These are phyloP conservation scores for Eragrostis curvula DNA, from an alignment of 176 grass and related monocot genomes.

Conservation along the genomic window DNA sequence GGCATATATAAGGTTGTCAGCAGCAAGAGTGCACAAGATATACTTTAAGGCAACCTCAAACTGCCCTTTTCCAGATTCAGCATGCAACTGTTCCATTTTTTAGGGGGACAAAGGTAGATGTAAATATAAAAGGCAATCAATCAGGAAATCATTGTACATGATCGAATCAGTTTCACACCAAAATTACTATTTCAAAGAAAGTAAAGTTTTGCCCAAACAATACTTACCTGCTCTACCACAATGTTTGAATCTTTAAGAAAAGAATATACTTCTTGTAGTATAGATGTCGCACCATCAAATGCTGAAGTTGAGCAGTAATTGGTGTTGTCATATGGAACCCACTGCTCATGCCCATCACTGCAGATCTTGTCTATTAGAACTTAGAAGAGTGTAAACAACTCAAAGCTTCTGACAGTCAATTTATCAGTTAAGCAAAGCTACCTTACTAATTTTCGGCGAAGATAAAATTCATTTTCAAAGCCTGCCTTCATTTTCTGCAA, in stretches of 20 bases:
- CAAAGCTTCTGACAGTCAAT: background rate
- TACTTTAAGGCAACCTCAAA: slow-evolving; percentile 94
- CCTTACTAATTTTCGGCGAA: slow-evolving; percentile 85
- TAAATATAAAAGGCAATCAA: slow-evolving; percentile 16
- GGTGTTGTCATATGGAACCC: slow-evolving; percentile 78
- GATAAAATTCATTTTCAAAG: slow-evolving; percentile 96
- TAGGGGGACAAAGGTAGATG: background rate
- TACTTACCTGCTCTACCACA: slow-evolving; percentile 80
- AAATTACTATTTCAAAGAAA: background rate
- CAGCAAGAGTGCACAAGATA: slow-evolving; percentile 78
- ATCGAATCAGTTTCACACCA: slow-evolving; percentile 14
- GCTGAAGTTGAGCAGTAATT: slow-evolving; percentile 84
- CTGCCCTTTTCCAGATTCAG: slow-evolving; percentile 89
- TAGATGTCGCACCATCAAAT: slow-evolving; percentile 77
- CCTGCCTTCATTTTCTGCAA: slow-evolving; percentile 86
- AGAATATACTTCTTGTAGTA: slow-evolving; percentile 85
- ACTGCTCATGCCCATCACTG: slow-evolving; percentile 79
- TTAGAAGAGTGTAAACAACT: slow-evolving; percentile 28
- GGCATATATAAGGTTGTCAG: slow-evolving; percentile 91
- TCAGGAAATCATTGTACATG: slow-evolving; percentile 23
- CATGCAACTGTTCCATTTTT: slow-evolving; percentile 74
- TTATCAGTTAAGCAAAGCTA: slow-evolving; percentile 39
- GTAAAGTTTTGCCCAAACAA: background rate
- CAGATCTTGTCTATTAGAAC: slow-evolving; percentile 46
- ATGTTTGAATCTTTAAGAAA: slow-evolving; percentile 70